These are phyloP conservation scores for Grosmannia huntii DNA, from an alignment of 2,329 filamentous ascomycete genomes.

Conservation along the genomic window DNA sequence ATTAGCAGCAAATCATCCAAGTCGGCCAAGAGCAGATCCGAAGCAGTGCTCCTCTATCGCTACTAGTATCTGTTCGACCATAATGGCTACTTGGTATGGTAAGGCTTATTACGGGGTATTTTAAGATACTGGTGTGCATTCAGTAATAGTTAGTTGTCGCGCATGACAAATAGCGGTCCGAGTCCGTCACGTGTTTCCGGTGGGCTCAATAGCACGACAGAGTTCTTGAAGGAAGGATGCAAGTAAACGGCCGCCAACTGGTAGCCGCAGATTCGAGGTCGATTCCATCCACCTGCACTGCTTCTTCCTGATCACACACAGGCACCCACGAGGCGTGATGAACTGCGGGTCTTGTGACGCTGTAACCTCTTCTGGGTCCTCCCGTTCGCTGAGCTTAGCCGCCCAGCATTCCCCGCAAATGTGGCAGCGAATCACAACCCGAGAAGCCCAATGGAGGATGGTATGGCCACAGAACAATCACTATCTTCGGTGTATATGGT, in stretches of 20 bases:
- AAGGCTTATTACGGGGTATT: no score
- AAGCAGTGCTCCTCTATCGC: no score
- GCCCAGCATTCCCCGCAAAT: neutral
- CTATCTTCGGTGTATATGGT: neutral
- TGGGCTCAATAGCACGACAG: no score
- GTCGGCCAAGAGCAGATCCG: no score
- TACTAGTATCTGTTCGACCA: no score
- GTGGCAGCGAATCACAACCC: neutral
- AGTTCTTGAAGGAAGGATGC: neutral
- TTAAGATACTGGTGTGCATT: no score
- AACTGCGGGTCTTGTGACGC: neutral
- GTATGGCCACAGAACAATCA: neutral
- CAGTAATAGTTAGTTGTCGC: no score
- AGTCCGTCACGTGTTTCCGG: neutral
- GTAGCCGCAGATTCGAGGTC: neutral
- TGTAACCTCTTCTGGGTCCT: neutral
- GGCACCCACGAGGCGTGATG: slow-evolving; percentile 16
- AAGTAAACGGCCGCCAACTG: neutral
- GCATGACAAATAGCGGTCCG: neutral
- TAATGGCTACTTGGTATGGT: no score
- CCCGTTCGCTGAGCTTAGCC: neutral
- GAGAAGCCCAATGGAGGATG: neutral
- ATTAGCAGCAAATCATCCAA: no score
- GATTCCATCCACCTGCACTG: neutral
- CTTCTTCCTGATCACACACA: neutral